Percentiles rank a stretch among this genome's conserved stretches.
phyloP scores from a whole-genome alignment of 1,284 basidiomycete genomes.

The Coriolopsis trogii region DNA sequence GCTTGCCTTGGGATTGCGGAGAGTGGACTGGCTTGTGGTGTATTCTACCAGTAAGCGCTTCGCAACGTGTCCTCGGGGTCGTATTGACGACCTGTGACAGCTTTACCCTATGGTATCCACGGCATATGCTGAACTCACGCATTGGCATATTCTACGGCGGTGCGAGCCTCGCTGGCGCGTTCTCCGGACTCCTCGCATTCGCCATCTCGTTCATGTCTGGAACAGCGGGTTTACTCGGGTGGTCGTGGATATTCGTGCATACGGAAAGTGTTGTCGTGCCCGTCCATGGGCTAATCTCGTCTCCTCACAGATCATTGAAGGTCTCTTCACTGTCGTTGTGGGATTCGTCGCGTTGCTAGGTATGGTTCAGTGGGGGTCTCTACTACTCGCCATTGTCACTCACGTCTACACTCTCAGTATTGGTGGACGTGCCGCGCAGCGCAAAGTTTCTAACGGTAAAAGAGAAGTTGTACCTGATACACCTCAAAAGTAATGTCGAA shows the following conservation, averaged over 20 bases:
- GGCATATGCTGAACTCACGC: constrained; percentile 36
- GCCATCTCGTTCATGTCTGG: constrained; percentile 46
- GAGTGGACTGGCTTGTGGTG: constrained; percentile 70
- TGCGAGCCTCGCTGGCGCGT: constrained; percentile 35
- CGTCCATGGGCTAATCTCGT: not conserved
- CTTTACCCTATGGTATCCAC: constrained; percentile 36
- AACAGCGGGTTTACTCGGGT: constrained; percentile 39
- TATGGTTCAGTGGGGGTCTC: constrained; percentile 37
- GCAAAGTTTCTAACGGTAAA: constrained; percentile 62
- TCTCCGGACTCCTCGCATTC: constrained; percentile 41
- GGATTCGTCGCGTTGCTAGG: not conserved
- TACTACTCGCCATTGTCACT: not conserved
- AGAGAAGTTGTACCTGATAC: constrained; percentile 58
- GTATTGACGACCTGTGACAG: constrained; percentile 8
- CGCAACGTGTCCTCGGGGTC: not conserved
- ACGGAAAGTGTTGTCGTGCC: not conserved
- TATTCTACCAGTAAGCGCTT: constrained; percentile 57
- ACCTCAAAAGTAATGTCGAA: constrained; percentile 55
- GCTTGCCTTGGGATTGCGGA: constrained; percentile 66
- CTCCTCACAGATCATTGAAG: constrained; percentile 12
- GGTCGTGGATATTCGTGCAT: constrained; percentile 46
- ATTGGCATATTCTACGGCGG: constrained; percentile 39
- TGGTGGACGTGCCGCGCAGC: constrained; percentile 61
- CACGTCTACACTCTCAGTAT: constrained; percentile 32
- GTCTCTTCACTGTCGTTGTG: constrained; percentile 5